Base-by-base conservation (phyloP, 78 protist species). In the Chrysochromulina parva region DNA sequence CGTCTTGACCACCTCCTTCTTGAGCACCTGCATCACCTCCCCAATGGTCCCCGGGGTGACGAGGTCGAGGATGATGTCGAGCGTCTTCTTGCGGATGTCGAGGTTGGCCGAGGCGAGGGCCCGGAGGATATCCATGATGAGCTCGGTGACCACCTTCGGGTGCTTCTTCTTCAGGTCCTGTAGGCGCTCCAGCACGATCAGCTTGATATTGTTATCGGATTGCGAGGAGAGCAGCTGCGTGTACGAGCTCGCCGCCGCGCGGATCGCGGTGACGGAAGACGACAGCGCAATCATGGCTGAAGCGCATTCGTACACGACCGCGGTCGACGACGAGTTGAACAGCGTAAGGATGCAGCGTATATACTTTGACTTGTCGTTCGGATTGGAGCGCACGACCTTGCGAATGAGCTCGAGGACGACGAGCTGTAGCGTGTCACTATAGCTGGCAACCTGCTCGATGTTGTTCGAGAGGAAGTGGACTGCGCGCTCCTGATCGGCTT, bases 61-160 rank as follows among this genome's bases (percentile, higher is more conserved):
- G 11, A 96, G 92, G 81, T 94, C 97, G 52, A 97, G 86, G 22
- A 94, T 94, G 66, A 96, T 81, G 73, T 93, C 97, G 89, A 98
- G 84, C 20, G 94, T 89, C 94, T 95, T 94, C 92, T 81, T 54
- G 62, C 97, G 95, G 71, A 98, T 96, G 87, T 97, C 98, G 67
- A 96, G 65, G 90, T 96, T 96, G 57, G 98, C 97, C n/a, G 91
- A 57, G 80, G 92, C 57, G 38, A 98, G 95, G 19, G 96, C 97
- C 47, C 97, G 87, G 19, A 98, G 53, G 20, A 98, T 88, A 92
- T 98, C 99, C 99, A 98, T 97, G 62, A 97, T 76, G 53, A 94
- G 47, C 50, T 96, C 98, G 66, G 96, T 94, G 86, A 96, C 74
- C 47, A 97, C 93, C 17, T 57, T 26, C 53, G 88, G 48, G 89